Evolutionary conservation across 495 filamentous ascomycete species (phyloP).

Genomic region (Annulohypoxylon bovei): DNA sequence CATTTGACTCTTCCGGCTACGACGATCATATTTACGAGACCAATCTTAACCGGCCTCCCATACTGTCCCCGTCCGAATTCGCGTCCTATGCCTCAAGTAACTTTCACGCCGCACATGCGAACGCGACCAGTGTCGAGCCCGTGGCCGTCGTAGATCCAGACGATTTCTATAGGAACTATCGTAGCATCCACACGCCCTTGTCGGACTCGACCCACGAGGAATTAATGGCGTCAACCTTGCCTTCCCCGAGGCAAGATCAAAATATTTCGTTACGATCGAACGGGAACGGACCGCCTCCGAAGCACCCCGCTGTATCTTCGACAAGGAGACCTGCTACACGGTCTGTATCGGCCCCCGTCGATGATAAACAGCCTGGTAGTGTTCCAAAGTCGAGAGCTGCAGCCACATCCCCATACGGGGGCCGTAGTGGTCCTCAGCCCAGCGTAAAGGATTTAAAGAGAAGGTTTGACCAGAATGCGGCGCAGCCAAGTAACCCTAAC

Average conservation of each 20-base stretch:
- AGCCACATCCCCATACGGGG: constrained; percentile 38
- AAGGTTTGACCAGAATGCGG: constrained; percentile 59
- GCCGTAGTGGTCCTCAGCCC: constrained; percentile 46
- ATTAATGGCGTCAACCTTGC: constrained; percentile 49
- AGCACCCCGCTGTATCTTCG: constrained; percentile 46
- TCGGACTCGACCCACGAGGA: constrained; percentile 41
- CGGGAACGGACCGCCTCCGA: constrained; percentile 52
- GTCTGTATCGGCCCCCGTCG: constrained; percentile 62
- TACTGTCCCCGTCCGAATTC: constrained; percentile 39
- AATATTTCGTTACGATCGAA: constrained; percentile 44
- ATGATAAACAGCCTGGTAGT: constrained; percentile 46
- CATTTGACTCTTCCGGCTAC: constrained; percentile 36
- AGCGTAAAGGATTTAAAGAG: constrained; percentile 67
- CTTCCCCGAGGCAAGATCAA: constrained; percentile 44
- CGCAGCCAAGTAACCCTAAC: constrained; percentile 36
- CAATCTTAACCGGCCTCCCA: constrained; percentile 17
- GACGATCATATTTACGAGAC: constrained; percentile 32
- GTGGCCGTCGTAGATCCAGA: constrained; percentile 55
- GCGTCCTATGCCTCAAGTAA: constrained; percentile 53
- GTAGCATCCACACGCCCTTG: constrained; percentile 44
- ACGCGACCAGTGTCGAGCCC: constrained; percentile 49
- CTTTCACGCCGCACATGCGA: constrained; percentile 51
- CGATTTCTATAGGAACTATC: constrained; percentile 64
- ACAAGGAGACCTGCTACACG: constrained; percentile 50
- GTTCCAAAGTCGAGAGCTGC: constrained; percentile 45